phyloP scores from a whole-genome alignment of 1,284 basidiomycete species.

The Fomes fomentarius region DNA sequence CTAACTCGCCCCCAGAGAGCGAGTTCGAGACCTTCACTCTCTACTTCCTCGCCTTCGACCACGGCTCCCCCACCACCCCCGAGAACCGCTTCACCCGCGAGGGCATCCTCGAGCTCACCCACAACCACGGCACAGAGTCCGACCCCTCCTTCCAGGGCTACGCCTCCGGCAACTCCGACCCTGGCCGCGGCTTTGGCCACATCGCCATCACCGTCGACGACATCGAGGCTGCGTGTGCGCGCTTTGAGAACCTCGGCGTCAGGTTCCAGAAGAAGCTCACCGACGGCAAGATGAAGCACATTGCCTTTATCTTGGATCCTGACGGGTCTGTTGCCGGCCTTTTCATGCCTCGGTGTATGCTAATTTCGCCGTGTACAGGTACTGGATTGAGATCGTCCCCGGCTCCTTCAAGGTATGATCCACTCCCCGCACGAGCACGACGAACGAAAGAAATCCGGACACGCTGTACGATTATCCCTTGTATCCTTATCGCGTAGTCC shows the following conservation, averaged over 20 bases:
- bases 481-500: too few relatives aligned
- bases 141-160: conserved; percentile 83
- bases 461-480: too few relatives aligned
- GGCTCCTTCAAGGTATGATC: conserved; percentile 11
- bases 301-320: conserved; percentile 90
- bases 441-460: too few relatives aligned
- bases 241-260: conserved; percentile 85
- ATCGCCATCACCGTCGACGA: conserved; percentile 87
- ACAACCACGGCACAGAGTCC: conserved; percentile 89
- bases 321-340: conserved; percentile 42
- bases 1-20: conserved; percentile 41
- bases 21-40: conserved; percentile 68
- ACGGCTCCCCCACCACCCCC: conserved; percentile 49
- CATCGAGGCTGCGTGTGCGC: conserved; percentile 81
- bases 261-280: conserved; percentile 87
- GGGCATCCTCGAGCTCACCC: conserved; percentile 85
- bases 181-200: conserved; percentile 83
- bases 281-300: conserved; percentile 86
- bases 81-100: conserved; percentile 62
- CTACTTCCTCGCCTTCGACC: conserved; percentile 83
- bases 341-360: not conserved
- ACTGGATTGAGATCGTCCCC: conserved; percentile 29
- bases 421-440: too few relatives aligned
- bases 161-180: conserved; percentile 83
- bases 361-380: conserved; percentile 12